Evolutionary conservation across 2,329 filamentous ascomycete species (phyloP).

Genomic region (Aspergillus spinulosporus): DNA sequence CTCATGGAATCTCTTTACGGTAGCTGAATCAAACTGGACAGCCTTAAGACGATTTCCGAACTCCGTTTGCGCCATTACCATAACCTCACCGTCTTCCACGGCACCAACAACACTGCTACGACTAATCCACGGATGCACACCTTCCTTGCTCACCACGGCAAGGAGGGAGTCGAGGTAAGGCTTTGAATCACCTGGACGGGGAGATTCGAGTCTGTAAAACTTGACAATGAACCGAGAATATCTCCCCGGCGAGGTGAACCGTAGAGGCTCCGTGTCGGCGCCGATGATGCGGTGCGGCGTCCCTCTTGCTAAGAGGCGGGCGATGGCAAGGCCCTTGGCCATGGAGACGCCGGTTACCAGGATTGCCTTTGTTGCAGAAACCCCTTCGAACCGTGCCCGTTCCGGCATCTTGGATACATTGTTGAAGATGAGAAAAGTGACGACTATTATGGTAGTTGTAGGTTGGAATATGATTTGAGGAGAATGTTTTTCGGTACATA

Average conservation of each 20-base stretch:
- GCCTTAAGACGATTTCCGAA: neutral
- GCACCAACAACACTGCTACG: conserved; percentile 1
- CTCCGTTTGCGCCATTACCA: neutral
- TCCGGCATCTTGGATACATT: neutral
- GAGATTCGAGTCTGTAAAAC: neutral
- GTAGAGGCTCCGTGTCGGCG: conserved; percentile 1
- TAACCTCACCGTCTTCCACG: conserved; percentile 1
- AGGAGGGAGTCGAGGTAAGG: neutral
- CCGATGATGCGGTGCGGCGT: conserved; percentile 4
- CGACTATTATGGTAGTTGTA: neutral
- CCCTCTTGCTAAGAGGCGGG: neutral
- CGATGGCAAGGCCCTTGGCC: neutral
- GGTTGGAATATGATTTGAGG: neutral
- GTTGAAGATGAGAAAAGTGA: neutral
- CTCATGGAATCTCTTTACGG: neutral
- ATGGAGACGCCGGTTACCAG: conserved; percentile 8
- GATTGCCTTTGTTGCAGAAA: neutral
- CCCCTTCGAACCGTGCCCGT: neutral
- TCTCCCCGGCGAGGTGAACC: neutral
- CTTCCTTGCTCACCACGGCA: neutral
- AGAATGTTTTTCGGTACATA: neutral
- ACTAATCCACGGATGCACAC: conserved; percentile 2
- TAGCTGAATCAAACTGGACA: neutral
- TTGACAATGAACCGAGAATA: neutral
- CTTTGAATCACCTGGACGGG: neutral